Percentiles rank a stretch among this genome's conserved stretches.
Evolutionary conservation across 805 yeast genomes (phyloP).

Genomic region (Pichia nakasei): DNA sequence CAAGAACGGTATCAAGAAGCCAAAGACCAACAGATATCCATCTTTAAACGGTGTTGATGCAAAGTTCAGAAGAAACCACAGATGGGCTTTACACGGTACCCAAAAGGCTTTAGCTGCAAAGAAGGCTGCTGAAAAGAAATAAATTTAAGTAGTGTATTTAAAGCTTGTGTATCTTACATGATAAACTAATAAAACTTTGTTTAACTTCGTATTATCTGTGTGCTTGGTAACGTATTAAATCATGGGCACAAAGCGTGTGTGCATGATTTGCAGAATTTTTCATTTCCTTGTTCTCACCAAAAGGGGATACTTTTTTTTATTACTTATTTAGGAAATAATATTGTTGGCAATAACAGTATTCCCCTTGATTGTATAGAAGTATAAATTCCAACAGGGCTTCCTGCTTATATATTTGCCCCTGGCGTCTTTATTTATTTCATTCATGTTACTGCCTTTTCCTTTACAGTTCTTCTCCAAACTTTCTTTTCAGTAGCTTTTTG

Average conservation of each 20-base stretch:
- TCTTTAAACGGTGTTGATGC: slow-evolving; percentile 98
- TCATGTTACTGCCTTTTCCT: too few species aligned
- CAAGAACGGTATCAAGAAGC: slow-evolving; percentile 99
- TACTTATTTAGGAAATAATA: background rate
- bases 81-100: slow-evolving; percentile 96
- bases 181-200: background rate
- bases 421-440: too few species aligned
- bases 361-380: too few species aligned
- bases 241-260: too few species aligned
- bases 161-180: background rate
- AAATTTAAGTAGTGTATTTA: background rate
- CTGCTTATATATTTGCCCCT: too few species aligned
- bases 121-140: slow-evolving; percentile 28
- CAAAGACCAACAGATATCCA: slow-evolving; percentile 95
- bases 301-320: background rate
- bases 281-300: background rate
- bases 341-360: background rate
- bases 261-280: too few species aligned
- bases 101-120: slow-evolving; percentile 82
- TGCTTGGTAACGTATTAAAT: too few species aligned
- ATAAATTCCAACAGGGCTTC: too few species aligned
- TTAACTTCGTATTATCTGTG: too few species aligned
- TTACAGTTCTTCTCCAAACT: too few species aligned
- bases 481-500: too few species aligned
- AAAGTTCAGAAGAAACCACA: slow-evolving; percentile 99